Base-by-base conservation (phyloP, 345 rosid species). In the Rhodamnia argentea region DNA sequence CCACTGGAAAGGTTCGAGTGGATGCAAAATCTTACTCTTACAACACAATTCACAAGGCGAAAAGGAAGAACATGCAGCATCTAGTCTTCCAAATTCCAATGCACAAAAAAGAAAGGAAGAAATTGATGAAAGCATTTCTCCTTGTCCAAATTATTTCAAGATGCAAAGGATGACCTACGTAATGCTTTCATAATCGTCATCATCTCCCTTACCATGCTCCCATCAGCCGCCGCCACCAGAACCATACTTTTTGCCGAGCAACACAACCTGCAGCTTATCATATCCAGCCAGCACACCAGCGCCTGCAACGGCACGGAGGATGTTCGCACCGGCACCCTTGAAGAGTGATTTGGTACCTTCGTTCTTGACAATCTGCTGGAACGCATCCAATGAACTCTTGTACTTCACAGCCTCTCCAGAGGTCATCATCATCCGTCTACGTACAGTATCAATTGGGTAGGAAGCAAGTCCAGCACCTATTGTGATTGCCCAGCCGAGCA, bases 361-460 rank as follows among this genome's bases (percentile, higher is more conserved):
- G 3, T 93, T 92, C 90, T 92, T 91, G 8, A 93, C 2, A 55
- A 92, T 93, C 87, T 93, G 92, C 24, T 22, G 14, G 82, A 93
- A 93, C 13, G 93, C 94, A 60, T 87, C 92, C 87, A 89, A 1
- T 1, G 95, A 93, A 87, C 93, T 91, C 89, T 89, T 92, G 89
- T 92, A 93, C 86, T 93, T 93, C 58, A 92, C 92, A n/a, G 95
- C 93, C 86, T 93, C 95, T 55, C 95, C 95, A 6, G 95, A 93
- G 18, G 94, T 93, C 95, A 93, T 93, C 95, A 93, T 93, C 95
- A 93, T 93, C 87, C 95, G 90, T 91, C 95, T 91, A 18, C 95
- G 93, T 5, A 93, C 93, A 0, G 95, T 92, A 83, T 93, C 95
- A 47, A 93, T 89, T 1, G 95, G 95, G 87, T 93, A 93, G 12